phyloP scores from a whole-genome alignment of 495 filamentous ascomycete species.

The Hypoxylon crocopeplum region DNA sequence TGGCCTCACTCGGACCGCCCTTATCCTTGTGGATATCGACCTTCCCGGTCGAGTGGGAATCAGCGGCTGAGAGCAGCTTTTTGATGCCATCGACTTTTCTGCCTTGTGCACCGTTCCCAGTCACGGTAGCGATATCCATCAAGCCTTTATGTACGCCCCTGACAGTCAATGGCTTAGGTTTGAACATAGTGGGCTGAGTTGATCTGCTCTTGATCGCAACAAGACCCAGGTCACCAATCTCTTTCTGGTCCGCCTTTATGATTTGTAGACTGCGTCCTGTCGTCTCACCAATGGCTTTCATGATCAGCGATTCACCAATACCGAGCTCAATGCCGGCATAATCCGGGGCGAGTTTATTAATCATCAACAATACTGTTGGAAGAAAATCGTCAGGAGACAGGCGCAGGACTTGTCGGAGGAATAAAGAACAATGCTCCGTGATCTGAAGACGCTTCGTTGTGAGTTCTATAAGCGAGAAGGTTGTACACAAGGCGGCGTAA shows the following conservation, averaged over 20 bases:
- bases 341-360: slow-evolving; percentile 96
- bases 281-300: slow-evolving; percentile 96
- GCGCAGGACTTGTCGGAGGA: slow-evolving; percentile 89
- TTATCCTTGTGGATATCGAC: slow-evolving; percentile 92
- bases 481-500: slow-evolving; percentile 92
- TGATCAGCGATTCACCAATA: slow-evolving; percentile 95
- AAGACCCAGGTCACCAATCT: slow-evolving; percentile 93
- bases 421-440: slow-evolving; percentile 83
- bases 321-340: slow-evolving; percentile 95
- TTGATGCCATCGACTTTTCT: slow-evolving; percentile 95
- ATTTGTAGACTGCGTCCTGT: slow-evolving; percentile 86
- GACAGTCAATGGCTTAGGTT: slow-evolving; percentile 89
- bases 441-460: slow-evolving; percentile 91
- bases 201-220: slow-evolving; percentile 94
- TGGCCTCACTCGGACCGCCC: slow-evolving; percentile 92
- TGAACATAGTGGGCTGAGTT: slow-evolving; percentile 97
- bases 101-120: slow-evolving; percentile 86
- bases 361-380: slow-evolving; percentile 90
- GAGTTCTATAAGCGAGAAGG: slow-evolving; percentile 91
- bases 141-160: slow-evolving; percentile 86
- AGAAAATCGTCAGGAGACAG: slow-evolving; percentile 89
- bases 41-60: slow-evolving; percentile 72
- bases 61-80: slow-evolving; percentile 87
- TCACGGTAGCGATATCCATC: slow-evolving; percentile 83
- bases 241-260: slow-evolving; percentile 92